Evolutionary conservation across 768 basidiomycete genomes (phyloP), one percentile per base, ranked within the genome.

Genomic region (Mrakia gelida): DNA sequence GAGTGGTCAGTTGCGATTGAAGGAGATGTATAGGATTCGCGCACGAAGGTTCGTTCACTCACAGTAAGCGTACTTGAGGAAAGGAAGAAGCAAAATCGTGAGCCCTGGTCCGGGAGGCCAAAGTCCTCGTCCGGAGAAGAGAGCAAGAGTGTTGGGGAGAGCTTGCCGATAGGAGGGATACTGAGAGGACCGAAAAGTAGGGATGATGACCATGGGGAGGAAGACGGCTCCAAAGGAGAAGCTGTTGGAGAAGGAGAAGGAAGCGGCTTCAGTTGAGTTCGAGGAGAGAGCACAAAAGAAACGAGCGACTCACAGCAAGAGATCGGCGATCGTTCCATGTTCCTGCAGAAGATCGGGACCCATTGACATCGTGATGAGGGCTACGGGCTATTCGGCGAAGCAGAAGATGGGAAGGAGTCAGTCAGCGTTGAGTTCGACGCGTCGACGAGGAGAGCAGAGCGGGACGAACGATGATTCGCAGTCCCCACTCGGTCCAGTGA

Each of bases 161-260:
- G 63, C 63, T 9, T 3, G 30, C 23, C 63, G 63, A 18, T 65
- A 65, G 32, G 30, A 32, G 16, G 30, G 3, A 30, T 13, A 65
- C 6, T 21, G 18, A 1, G n/a, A 16, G 13, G 3, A 23, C 3
- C 32, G 63, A 16, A 65, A 38, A 32, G 63, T 65, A 5, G 63
- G 63, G 28, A 65, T n/a, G 63, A 65, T 65, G 63, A 65, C 18
- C 63, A 65, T 65, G 3, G 63, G 63, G 1, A 65, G 63, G 30
- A 34, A n/a, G 63, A 65, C 32, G 30, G 63, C 63, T 16, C 63
- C 63, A 30, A 65, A 32, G 32, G 63, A 65, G 63, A 65, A 65
- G 63, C 63, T 65, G 63, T 23, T 16, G 32, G 11, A 34, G 28
- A 30, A 32, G 26, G 21, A 30, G 30, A 11, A 8, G 1, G 62